These are phyloP conservation scores for Fonsecaea nubica DNA, from an alignment of 2,329 filamentous ascomycete genomes.

Conservation along the genomic window DNA sequence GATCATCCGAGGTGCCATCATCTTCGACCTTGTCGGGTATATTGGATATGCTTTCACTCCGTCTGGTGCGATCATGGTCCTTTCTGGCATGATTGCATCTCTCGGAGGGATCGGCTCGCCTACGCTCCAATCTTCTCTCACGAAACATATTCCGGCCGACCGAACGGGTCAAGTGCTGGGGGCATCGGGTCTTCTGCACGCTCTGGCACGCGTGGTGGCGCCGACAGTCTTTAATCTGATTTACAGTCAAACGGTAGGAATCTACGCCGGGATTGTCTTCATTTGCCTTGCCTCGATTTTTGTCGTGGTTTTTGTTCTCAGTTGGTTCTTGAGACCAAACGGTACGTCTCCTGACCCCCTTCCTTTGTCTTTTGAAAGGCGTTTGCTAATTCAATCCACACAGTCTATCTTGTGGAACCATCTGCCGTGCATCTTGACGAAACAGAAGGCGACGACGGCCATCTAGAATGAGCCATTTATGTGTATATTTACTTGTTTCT, in stretches of 20 bases:
- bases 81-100: slow-evolving; percentile 74
- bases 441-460: slow-evolving; percentile 2
- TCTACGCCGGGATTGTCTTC: slow-evolving; percentile 82
- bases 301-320: slow-evolving; percentile 67
- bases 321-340: slow-evolving; percentile 74
- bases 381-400: slow-evolving; percentile 19
- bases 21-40: slow-evolving; percentile 78
- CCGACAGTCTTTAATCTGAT: slow-evolving; percentile 85
- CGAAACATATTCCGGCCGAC: slow-evolving; percentile 87
- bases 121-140: slow-evolving; percentile 81
- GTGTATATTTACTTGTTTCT: not conserved
- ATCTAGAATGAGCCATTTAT: slow-evolving; percentile 6
- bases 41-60: slow-evolving; percentile 74
- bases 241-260: slow-evolving; percentile 80
- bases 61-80: slow-evolving; percentile 68
- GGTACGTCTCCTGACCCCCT: slow-evolving; percentile 61
- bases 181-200: slow-evolving; percentile 83
- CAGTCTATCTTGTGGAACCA: slow-evolving; percentile 26
- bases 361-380: not conserved
- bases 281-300: slow-evolving; percentile 74
- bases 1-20: slow-evolving; percentile 74
- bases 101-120: slow-evolving; percentile 85
- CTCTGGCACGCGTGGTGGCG: slow-evolving; percentile 76
- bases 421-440: slow-evolving; percentile 14
- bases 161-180: slow-evolving; percentile 86